Percentiles rank a stretch among this genome's conserved stretches.
These are phyloP conservation scores for Penicillium sumatraense DNA, from an alignment of 2,329 filamentous ascomycete species.

Conservation along the genomic window DNA sequence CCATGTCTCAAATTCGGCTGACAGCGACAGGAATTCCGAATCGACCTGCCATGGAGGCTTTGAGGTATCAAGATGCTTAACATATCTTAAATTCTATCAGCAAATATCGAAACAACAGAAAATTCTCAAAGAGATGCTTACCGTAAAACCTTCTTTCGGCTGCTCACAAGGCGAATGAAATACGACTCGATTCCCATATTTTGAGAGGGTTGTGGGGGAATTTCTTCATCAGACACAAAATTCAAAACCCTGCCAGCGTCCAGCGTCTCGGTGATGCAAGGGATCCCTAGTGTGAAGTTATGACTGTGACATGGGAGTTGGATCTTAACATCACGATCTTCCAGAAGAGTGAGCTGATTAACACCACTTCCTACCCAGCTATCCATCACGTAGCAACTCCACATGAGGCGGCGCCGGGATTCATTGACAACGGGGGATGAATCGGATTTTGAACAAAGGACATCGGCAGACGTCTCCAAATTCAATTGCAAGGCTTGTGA, in stretches of 20 bases:
- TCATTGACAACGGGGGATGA: conserved; percentile 25
- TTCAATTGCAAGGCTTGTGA: conserved; percentile 34
- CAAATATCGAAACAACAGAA: no score
- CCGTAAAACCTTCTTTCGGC: conserved; percentile 19
- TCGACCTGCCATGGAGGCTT: conserved; percentile 51
- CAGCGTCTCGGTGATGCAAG: conserved; percentile 29
- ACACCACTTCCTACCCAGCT: conserved; percentile 32
- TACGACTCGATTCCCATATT: conserved; percentile 25
- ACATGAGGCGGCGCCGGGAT: conserved; percentile 30
- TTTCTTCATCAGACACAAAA: conserved; percentile 13
- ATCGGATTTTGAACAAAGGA: conserved; percentile 22
- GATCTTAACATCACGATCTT: conserved; percentile 32
- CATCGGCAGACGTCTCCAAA: conserved; percentile 29
- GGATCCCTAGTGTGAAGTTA: conserved; percentile 28
- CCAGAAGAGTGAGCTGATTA: conserved; percentile 31
- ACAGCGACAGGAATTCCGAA: conserved; percentile 49
- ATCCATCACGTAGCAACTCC: conserved; percentile 33
- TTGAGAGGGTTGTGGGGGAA: conserved; percentile 7
- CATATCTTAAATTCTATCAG: conserved; percentile 33
- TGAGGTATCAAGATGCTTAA: conserved; percentile 47
- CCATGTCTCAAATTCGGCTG: conserved; percentile 49
- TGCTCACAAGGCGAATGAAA: conserved; percentile 23
- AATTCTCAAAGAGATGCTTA: not conserved
- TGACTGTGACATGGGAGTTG: conserved; percentile 28
- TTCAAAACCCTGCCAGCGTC: conserved; percentile 23